A percentile compares a stretch with the other conserved stretches of the same genome.
phyloP scores from a whole-genome alignment of 768 basidiomycete genomes.

The Gelatoporia subvermispora region DNA sequence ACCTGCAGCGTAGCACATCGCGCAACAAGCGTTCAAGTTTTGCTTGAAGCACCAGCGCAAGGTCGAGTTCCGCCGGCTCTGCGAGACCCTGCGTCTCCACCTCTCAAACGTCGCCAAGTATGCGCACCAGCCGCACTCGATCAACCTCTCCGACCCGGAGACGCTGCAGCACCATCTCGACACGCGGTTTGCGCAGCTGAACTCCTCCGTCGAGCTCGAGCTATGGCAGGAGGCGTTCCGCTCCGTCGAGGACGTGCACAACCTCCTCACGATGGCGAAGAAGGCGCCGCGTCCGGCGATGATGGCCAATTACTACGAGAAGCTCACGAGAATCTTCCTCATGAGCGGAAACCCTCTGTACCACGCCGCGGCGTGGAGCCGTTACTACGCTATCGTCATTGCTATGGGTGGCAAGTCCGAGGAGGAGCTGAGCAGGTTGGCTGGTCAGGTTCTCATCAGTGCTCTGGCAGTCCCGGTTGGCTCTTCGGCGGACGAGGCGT shows the following conservation, averaged over 20 bases:
- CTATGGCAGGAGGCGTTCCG: slow-evolving; percentile 99
- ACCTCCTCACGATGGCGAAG: slow-evolving; percentile 88
- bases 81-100: slow-evolving; percentile 93
- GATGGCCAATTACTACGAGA: slow-evolving; percentile 99
- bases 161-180: slow-evolving; percentile 94
- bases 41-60: slow-evolving; percentile 91
- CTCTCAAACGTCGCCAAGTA: slow-evolving; percentile 94
- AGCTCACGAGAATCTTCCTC: slow-evolving; percentile 93
- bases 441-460: slow-evolving; percentile 87
- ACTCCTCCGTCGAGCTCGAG: slow-evolving; percentile 95
- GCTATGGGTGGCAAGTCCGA: slow-evolving; percentile 68
- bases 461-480: slow-evolving; percentile 92
- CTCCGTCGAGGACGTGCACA: slow-evolving; percentile 96
- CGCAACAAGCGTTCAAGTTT: slow-evolving; percentile 96
- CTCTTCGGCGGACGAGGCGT: slow-evolving; percentile 43
- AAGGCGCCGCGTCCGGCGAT: slow-evolving; percentile 88
- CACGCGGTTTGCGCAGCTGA: slow-evolving; percentile 94
- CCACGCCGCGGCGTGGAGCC: slow-evolving; percentile 94
- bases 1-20: slow-evolving; percentile 63
- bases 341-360: slow-evolving; percentile 93
- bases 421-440: slow-evolving; percentile 76
- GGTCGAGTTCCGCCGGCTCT: slow-evolving; percentile 94
- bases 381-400: slow-evolving; percentile 71
- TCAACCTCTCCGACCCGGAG: slow-evolving; percentile 94
- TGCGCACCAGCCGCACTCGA: slow-evolving; percentile 86